phyloP scores from a whole-genome alignment of 179 eudicot species.

The Pouteria campechiana region DNA sequence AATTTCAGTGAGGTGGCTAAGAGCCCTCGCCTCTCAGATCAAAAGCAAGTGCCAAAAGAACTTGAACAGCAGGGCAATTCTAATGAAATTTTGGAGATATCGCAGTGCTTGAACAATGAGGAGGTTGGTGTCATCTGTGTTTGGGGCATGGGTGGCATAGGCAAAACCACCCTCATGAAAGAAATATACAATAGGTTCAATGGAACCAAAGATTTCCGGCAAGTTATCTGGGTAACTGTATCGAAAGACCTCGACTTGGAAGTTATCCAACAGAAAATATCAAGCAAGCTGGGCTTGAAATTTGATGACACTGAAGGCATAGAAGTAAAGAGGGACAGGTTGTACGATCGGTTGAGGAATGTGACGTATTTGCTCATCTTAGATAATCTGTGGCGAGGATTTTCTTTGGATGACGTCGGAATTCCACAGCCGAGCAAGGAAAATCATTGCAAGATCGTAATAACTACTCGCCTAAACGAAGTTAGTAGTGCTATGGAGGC shows the following conservation, averaged over 20 bases:
- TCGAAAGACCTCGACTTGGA: slow-evolving; percentile 16
- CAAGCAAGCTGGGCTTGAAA: slow-evolving; percentile 11
- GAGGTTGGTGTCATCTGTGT: slow-evolving; percentile 18
- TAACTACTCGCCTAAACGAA: slow-evolving; percentile 23
- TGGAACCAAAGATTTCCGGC: slow-evolving; percentile 16
- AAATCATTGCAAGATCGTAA: slow-evolving; percentile 24
- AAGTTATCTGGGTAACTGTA: slow-evolving; percentile 30
- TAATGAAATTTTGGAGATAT: slow-evolving; percentile 10
- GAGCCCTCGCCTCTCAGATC: background rate
- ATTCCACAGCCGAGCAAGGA: slow-evolving; percentile 26
- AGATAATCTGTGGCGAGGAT: slow-evolving; percentile 36
- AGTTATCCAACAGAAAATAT: slow-evolving; percentile 27
- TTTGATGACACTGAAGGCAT: slow-evolving; percentile 16
- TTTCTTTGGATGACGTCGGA: slow-evolving; percentile 31
- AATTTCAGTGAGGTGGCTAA: slow-evolving; percentile 6
- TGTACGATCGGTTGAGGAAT: slow-evolving; percentile 16
- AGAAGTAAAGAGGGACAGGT: slow-evolving; percentile 7
- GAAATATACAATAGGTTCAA: slow-evolving; percentile 25
- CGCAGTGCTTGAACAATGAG: slow-evolving; percentile 14
- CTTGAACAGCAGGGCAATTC: slow-evolving; percentile 7
- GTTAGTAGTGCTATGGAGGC: slow-evolving; percentile 14
- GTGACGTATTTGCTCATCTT: slow-evolving; percentile 28
- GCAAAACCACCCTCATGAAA: slow-evolving; percentile 33
- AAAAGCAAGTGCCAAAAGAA: slow-evolving; percentile 6
- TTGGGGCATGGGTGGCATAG: slow-evolving; percentile 43